Evolutionary conservation across 73 alveolate species (phyloP).

Genomic region (Diophrys sp.): DNA sequence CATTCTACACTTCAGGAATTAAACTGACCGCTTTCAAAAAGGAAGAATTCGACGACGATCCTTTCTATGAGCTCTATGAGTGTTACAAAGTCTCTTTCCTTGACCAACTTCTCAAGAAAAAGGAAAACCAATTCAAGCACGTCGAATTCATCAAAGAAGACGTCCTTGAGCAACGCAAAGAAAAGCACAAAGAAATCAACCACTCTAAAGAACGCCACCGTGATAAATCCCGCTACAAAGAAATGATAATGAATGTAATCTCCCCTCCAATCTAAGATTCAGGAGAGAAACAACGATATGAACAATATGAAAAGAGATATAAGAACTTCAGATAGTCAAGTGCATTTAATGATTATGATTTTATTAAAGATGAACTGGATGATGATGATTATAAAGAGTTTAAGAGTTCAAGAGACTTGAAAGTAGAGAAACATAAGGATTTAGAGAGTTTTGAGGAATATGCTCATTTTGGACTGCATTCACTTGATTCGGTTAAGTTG

Average conservation of each 20-base stretch:
- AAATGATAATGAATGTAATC: conserved; percentile 13
- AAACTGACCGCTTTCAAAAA: conserved; percentile 8
- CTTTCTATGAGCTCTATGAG: conserved; percentile 51
- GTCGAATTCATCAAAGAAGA: conserved; percentile 42
- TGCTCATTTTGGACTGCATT: not conserved
- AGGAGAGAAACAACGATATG: conserved; percentile 6
- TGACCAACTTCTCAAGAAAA: conserved; percentile 26
- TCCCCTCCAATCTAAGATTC: conserved; percentile 13
- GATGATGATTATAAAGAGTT: conserved; percentile 8
- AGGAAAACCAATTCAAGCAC: conserved; percentile 1
- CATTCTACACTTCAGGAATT: not conserved
- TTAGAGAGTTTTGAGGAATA: not conserved
- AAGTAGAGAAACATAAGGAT: not conserved
- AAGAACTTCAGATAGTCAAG: not conserved
- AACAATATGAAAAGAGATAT: not conserved
- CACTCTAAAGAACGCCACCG: too few relatives aligned
- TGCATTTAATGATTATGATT: not conserved
- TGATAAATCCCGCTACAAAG: not conserved
- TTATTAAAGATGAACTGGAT: not conserved
- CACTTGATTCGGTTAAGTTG: not conserved
- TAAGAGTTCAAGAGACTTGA: conserved; percentile 4
- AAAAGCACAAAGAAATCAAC: not conserved
- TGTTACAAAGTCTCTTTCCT: conserved; percentile 48
- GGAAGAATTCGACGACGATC: conserved; percentile 53
- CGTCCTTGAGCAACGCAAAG: conserved; percentile 6